Base-by-base conservation (phyloP, 495 filamentous ascomycete genomes). In the Neurospora sp. region DNA sequence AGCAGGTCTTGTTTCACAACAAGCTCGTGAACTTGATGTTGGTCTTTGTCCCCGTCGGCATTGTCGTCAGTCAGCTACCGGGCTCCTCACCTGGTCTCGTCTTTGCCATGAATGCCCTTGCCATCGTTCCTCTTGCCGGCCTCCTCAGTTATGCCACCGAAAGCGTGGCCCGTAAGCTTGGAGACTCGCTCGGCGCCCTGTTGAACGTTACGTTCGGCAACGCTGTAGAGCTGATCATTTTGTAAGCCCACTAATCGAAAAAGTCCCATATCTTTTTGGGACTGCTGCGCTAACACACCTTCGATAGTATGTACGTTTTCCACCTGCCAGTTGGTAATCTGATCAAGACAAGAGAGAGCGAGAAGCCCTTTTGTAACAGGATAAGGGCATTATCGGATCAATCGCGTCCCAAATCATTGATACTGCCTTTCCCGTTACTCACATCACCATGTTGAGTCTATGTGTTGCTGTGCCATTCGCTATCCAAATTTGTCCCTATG, bases 171-270 rank as follows among this genome's bases (percentile, higher is more conserved):
- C 87, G 87, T 75, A 89, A 89, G 74, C 86, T 95, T 79, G 93
- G 93, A 71, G 92, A 95, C 77, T 93, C 92, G 18, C 82, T 95
- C 70, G 93, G 93, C 75, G 93, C 93, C 37, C 83, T 96, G 77
- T 87, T 95, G 79, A 96, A 95, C 76, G 92, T 95, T 27, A 93
- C 92, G 37, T 96, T 95, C 83, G 93, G 93, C 76, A 96, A 96
- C 82, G 93, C 93, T 31, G 93, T 96, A 74, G 93, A 81, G 74
- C 54, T 78, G 70, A 82, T 83, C 40, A 82, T 83, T 66, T 82
- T 82, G 78, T 78, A 72, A 76, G 78, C 60, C n/a, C 37, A 23
- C 20, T 46, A 16, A n/a, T 70, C 37, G 11, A 23, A 23, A 46
- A 37, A 18, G n/a, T 44, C 31, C 35, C 54, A 18, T 35, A 3